A percentile compares a stretch with the other conserved stretches of the same genome.
These are phyloP conservation scores for Sugiyamaella novakii DNA, from an alignment of 1,139 yeast species.

Conservation along the genomic window DNA sequence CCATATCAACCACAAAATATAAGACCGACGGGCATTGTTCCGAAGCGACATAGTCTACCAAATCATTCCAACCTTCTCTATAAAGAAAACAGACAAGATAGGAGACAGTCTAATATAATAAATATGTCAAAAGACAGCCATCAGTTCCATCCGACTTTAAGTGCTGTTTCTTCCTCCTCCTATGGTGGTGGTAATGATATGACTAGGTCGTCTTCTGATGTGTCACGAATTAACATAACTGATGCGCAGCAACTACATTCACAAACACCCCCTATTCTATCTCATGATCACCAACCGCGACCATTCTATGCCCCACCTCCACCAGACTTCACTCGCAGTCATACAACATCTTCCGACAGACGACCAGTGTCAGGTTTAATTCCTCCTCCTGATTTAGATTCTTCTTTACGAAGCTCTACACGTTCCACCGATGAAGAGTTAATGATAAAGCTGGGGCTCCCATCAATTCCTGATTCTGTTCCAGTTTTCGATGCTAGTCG, in stretches of 20 bases:
- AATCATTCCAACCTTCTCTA: constrained; percentile 11
- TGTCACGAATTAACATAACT: background rate
- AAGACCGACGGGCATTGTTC: background rate
- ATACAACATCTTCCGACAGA: background rate
- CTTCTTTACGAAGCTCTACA: constrained; percentile 32
- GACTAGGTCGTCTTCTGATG: constrained; percentile 13
- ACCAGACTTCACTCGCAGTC: constrained; percentile 8
- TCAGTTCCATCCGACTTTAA: background rate
- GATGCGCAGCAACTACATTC: background rate
- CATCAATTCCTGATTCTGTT: constrained; percentile 38
- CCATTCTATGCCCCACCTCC: background rate
- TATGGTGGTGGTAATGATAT: background rate
- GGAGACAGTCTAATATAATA: constrained; percentile 9
- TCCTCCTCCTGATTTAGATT: constrained; percentile 7
- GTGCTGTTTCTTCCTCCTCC: background rate
- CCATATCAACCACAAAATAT: background rate
- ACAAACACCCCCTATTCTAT: background rate
- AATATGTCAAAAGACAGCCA: background rate
- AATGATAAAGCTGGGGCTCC: constrained; percentile 36
- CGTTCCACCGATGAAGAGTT: constrained; percentile 34
- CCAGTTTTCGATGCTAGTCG: constrained; percentile 43
- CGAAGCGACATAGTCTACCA: constrained; percentile 20
- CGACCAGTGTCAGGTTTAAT: constrained; percentile 4
- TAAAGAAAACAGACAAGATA: background rate
- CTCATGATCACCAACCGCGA: background rate